Evolutionary conservation across 441 rosid species (phyloP).

Genomic region (Gossypium aridum): DNA sequence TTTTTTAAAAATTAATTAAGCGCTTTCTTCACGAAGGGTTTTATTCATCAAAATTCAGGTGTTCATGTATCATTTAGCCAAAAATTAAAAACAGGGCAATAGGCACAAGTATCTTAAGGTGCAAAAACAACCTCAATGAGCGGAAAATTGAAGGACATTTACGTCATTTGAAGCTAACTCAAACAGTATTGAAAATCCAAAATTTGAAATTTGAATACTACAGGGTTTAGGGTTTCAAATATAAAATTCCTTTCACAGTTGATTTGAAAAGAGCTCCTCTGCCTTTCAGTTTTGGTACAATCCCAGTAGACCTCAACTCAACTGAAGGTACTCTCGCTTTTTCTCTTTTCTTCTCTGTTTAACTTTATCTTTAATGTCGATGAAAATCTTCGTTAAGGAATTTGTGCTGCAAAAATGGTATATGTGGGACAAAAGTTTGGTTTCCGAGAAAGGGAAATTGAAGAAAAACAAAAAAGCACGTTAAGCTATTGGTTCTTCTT

Average conservation of each 20-base stretch:
- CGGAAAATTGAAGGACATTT: not conserved
- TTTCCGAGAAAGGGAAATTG: not conserved
- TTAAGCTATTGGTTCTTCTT: not conserved
- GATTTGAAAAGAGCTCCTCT: not conserved
- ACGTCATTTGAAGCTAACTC: not conserved
- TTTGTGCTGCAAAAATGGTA: not conserved
- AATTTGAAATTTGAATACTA: conserved; percentile 2
- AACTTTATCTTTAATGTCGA: not conserved
- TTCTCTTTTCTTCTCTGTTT: not conserved
- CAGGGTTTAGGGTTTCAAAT: conserved; percentile 3
- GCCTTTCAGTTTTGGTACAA: not conserved
- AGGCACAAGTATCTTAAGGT: not conserved
- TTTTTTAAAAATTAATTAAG: too few species aligned
- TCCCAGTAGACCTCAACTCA: not conserved
- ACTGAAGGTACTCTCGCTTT: not conserved
- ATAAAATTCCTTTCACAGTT: not conserved
- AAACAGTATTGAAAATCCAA: not conserved
- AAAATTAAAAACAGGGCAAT: not conserved
- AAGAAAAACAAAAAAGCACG: not conserved
- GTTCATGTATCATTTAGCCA: not conserved
- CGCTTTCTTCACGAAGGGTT: too few species aligned
- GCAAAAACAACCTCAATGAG: not conserved
- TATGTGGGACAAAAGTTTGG: not conserved
- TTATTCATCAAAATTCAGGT: too few species aligned
- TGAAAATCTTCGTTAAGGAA: not conserved